A percentile compares a stretch with the other conserved stretches of the same genome.
These are phyloP conservation scores for Hsuehochloa calcarea DNA, from an alignment of 176 grass and related monocot genomes.

Conservation along the genomic window DNA sequence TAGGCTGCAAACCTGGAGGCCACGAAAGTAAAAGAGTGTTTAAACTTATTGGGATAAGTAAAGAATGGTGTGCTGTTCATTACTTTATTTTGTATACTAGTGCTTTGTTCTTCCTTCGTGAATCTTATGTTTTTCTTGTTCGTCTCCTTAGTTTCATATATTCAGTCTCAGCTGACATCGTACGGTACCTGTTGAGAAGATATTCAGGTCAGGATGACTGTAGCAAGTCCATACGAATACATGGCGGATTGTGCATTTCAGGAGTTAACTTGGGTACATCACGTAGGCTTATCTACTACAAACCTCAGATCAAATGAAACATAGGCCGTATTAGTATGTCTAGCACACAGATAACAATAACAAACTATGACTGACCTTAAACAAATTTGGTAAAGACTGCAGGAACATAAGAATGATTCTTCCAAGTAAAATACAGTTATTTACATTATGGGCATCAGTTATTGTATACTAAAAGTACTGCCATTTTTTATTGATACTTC, in stretches of 20 bases:
- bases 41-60: not conserved
- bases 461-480: not conserved
- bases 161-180: not conserved
- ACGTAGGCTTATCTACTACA: no score
- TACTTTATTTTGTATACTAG: not conserved
- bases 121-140: constrained; percentile 3
- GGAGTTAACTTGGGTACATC: not conserved
- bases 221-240: not conserved
- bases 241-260: not conserved
- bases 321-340: not conserved
- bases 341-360: not conserved
- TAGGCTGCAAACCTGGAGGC: constrained; percentile 6
- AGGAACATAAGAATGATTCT: not conserved
- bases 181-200: not conserved
- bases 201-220: not conserved
- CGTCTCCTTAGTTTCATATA: not conserved
- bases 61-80: not conserved
- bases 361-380: not conserved
- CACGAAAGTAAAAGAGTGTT: not conserved
- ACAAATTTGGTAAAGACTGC: not conserved
- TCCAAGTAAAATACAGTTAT: not conserved
- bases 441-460: not conserved
- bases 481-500: not conserved
- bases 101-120: not conserved
- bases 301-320: no score